Evolutionary conservation across 805 yeast genomes (phyloP), one percentile per base, ranked within the genome.

Genomic region (Diddensiella transvaalensis): DNA sequence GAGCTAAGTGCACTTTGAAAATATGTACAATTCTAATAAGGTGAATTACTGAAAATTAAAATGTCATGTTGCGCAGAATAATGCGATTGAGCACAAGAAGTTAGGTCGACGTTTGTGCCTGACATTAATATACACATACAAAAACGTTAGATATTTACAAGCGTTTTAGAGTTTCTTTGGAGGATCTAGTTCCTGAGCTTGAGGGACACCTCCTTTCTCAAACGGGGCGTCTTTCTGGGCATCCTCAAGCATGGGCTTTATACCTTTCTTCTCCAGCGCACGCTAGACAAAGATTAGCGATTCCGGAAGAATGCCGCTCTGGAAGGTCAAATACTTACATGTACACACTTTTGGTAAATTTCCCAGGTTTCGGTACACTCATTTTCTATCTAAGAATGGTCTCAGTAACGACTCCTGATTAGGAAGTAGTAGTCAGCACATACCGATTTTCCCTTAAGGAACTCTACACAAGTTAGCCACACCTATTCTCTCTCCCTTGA

Each of bases 341-440:
- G 83, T 23, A 93, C 82, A 69, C 99, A 93, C n/a, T 81, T 82
- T 58, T 86, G 87, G 66, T 93, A 93, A 46, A 80, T 83, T 50
- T 79, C 78, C 96, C 97, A 93, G 26, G 87, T 76, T 24, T 83
- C 91, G 46, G 87, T 84, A 68, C 99, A 93, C 67, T 91, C 97
- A 64, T 91, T 91, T 58, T 84, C 76, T 48, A 79, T 68, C 57
- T 78, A 66, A 8, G 17, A 13, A n/a, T 40, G 19, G 10, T 10
- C 10, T 29, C 32, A 29, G 32, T n/a, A 29, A 29, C 32, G 32
- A 29, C 10, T 29, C 13, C 11, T 6, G 17, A 40, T 43, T 43
- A 43, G 47, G 19, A 33, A 35, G 13, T 10, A 17, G 21, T 22
- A 3, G 5, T n/a, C 5, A 19, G 40, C 15, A 44, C 55, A n/a